These are phyloP conservation scores for Glycyrrhiza uralensis DNA, from an alignment of 306 rosid species.

Conservation along the genomic window DNA sequence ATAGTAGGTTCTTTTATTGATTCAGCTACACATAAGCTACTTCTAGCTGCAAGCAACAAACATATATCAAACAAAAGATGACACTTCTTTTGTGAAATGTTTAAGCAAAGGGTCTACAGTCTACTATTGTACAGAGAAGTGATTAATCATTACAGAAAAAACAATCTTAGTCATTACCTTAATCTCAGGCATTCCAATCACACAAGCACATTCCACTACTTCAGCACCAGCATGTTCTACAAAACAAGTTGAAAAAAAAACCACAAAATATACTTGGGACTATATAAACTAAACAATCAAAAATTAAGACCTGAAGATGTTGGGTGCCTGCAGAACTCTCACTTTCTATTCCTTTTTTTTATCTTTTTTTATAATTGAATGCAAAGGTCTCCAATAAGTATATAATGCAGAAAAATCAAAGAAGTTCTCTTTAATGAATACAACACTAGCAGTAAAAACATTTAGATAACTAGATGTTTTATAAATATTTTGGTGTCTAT, in stretches of 20 bases:
- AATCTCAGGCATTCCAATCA: too few relatives aligned
- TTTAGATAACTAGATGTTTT: neutral
- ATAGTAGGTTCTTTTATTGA: neutral
- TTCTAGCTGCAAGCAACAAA: neutral
- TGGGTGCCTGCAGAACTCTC: neutral
- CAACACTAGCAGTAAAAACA: neutral
- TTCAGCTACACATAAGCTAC: neutral
- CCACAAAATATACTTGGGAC: too few relatives aligned
- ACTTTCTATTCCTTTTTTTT: too few relatives aligned
- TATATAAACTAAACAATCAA: too few relatives aligned
- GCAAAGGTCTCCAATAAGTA: neutral
- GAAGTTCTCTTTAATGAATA: neutral
- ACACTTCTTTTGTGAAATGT: neutral
- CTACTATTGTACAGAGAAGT: too few relatives aligned
- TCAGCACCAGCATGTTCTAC: too few relatives aligned
- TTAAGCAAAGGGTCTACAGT: neutral
- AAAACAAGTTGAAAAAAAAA: too few relatives aligned
- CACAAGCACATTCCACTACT: too few relatives aligned
- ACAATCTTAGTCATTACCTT: too few relatives aligned
- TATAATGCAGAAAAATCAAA: slow-evolving; percentile 6
- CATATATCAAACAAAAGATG: neutral
- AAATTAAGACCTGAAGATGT: neutral
- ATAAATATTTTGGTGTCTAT: neutral
- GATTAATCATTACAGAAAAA: neutral
- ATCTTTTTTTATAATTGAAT: too few relatives aligned